phyloP scores from a whole-genome alignment of 805 yeast species.

The Nakazawaea holstii region DNA sequence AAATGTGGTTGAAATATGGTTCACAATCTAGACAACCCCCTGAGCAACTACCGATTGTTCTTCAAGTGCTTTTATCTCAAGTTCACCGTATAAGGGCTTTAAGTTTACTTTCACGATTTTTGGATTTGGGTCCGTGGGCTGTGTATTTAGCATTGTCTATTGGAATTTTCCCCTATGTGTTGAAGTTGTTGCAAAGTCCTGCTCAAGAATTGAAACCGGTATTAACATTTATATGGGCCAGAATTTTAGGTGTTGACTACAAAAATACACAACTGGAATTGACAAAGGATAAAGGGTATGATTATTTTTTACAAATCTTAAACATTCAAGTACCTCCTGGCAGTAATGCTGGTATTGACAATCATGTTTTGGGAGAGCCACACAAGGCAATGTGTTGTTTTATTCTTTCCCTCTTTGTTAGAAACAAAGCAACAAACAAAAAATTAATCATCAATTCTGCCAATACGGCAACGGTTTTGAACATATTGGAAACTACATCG shows the following conservation, averaged over 20 bases:
- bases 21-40: slow-evolving; percentile 83
- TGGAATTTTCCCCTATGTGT: slow-evolving; percentile 93
- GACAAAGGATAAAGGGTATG: slow-evolving; percentile 84
- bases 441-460: slow-evolving; percentile 72
- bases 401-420: slow-evolving; percentile 76
- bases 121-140: slow-evolving; percentile 97
- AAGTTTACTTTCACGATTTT: slow-evolving; percentile 73
- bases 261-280: slow-evolving; percentile 87
- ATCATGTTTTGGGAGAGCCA: slow-evolving; percentile 46
- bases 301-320: slow-evolving; percentile 78
- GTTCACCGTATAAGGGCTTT: slow-evolving; percentile 90
- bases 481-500: slow-evolving; percentile 65
- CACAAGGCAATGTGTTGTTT: slow-evolving; percentile 96
- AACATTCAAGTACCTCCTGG: slow-evolving; percentile 34
- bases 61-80: slow-evolving; percentile 90
- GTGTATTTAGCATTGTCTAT: slow-evolving; percentile 88
- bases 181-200: slow-evolving; percentile 86
- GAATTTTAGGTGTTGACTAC: slow-evolving; percentile 94
- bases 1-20: slow-evolving; percentile 91
- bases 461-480: slow-evolving; percentile 59
- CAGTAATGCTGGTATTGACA: slow-evolving; percentile 6
- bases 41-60: slow-evolving; percentile 88
- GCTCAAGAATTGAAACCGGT: slow-evolving; percentile 95
- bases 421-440: slow-evolving; percentile 77
- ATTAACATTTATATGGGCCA: slow-evolving; percentile 93